Base-by-base conservation (phyloP, 2,329 filamentous ascomycete species). In the Malbranchea cinnamomea region DNA sequence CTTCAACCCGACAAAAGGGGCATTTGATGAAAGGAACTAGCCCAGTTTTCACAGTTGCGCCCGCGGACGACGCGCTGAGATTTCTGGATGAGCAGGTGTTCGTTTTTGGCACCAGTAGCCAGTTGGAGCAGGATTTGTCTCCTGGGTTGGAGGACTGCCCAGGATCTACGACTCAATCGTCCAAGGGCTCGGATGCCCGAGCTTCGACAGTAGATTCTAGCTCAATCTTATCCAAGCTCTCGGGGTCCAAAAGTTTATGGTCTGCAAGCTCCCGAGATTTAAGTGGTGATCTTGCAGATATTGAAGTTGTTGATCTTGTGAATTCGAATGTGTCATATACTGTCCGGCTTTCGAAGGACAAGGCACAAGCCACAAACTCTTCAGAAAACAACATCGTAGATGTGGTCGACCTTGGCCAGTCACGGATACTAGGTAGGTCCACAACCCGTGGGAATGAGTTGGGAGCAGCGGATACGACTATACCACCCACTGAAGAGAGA, bases 101-200 rank as follows among this genome's bases (percentile, higher is more conserved):
- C 45, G 56, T 91, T 0, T 92, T 92, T 53, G 83, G 82, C 1
- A 89, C 82, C 0, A 85, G 78, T 1, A 91, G 83, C 49, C 83
- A 92, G 49, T 57, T 92, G 14, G 77, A 75, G 9, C 59, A 67
- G 32, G 78, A 83, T 33, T 71, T 83, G 20, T 80, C 78, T 0
- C 78, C 78, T 0, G 68, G 67, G 0, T 65, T 74, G 14, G n/a
- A 10, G 28, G 28, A 23, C 8, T 28, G 38, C 38, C 25, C 20
- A 22, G 20, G 20, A n/a, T 7, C 20, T 7, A 22, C 20, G 11
- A n/a, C 7, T 7, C 20, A 22, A 22, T 11, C 20, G 7, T 7
- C 39, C 35, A 4, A 28, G 38, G 7, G 39, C 36, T 27, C 39
- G 31, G 14, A 21, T 10, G 16, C 13, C 11, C 3, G 12, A 9